Conservation (phyloP, 768 basidiomycete genomes). For the Cystobasidium tubakii region DNA sequence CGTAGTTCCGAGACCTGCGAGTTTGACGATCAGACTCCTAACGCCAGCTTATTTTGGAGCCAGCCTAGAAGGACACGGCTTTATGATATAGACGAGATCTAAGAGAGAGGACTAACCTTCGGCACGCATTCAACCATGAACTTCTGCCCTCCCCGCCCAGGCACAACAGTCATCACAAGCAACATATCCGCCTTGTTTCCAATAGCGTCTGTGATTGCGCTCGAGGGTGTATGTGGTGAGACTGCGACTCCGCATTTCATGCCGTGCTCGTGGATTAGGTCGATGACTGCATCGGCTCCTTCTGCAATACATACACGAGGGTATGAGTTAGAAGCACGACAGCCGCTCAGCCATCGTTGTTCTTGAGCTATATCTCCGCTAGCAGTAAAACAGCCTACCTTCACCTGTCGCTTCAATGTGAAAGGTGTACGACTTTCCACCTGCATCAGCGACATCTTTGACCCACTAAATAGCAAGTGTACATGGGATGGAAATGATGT, state of each 20-base stretch:
- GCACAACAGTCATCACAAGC: conserved; percentile 96
- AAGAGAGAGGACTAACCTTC: conserved; percentile 52
- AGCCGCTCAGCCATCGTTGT: background rate
- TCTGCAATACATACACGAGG: conserved; percentile 51
- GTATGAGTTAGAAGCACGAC: background rate
- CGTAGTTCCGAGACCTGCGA: conserved; percentile 76
- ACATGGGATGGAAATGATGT: too few species aligned
- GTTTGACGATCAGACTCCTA: too few species aligned
- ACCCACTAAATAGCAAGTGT: conserved; percentile 67
- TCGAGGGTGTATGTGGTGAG: conserved; percentile 86
- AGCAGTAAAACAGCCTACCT: conserved; percentile 51
- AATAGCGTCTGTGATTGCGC: conserved; percentile 77
- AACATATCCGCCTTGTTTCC: conserved; percentile 85
- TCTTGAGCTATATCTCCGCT: conserved; percentile 44
- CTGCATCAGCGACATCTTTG: conserved; percentile 87
- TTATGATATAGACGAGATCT: too few species aligned
- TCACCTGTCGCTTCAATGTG: conserved; percentile 71
- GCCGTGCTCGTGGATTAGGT: conserved; percentile 67
- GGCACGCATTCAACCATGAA: conserved; percentile 87
- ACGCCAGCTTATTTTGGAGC: too few species aligned
- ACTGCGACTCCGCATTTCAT: conserved; percentile 97
- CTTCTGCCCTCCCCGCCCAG: conserved; percentile 92
- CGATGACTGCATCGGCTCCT: conserved; percentile 69
- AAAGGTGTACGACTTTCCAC: conserved; percentile 91
- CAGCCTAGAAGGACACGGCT: too few species aligned